These are phyloP conservation scores for Geotrichum siamense DNA, from an alignment of 1,139 yeast species.

Conservation along the genomic window DNA sequence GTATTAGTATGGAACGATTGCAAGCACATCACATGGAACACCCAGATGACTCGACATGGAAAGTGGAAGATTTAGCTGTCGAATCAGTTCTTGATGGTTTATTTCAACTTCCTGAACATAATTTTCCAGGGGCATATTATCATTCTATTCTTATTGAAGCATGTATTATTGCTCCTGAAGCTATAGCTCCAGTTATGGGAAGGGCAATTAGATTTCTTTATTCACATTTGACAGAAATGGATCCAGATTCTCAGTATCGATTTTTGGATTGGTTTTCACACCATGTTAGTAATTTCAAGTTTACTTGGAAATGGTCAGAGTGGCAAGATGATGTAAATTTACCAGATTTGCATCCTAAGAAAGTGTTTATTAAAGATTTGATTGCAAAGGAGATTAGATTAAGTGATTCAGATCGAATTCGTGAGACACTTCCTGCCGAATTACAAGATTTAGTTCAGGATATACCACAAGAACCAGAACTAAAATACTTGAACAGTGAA, in stretches of 20 bases:
- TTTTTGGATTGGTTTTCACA: slow-evolving; percentile 89
- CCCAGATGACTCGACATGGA: slow-evolving; percentile 54
- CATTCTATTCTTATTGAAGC: slow-evolving; percentile 84
- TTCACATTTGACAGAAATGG: slow-evolving; percentile 57
- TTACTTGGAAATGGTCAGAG: slow-evolving; percentile 98
- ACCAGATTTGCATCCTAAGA: slow-evolving; percentile 57
- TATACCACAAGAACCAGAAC: slow-evolving; percentile 43
- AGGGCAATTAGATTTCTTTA: slow-evolving; percentile 85
- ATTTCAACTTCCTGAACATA: slow-evolving; percentile 55
- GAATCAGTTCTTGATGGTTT: slow-evolving; percentile 76
- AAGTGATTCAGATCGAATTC: slow-evolving; percentile 61
- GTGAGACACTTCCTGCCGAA: slow-evolving; percentile 69
- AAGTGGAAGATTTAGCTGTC: slow-evolving; percentile 82
- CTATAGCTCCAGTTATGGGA: slow-evolving; percentile 93
- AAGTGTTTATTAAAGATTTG: slow-evolving; percentile 66
- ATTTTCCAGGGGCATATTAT: slow-evolving; percentile 43
- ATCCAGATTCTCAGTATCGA: slow-evolving; percentile 65
- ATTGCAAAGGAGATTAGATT: slow-evolving; percentile 79
- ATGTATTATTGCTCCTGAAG: slow-evolving; percentile 77
- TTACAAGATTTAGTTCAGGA: slow-evolving; percentile 51
- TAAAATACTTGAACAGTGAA: slow-evolving; percentile 35
- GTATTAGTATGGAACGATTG: slow-evolving; percentile 71
- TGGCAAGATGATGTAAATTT: slow-evolving; percentile 45
- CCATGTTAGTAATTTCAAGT: slow-evolving; percentile 88
- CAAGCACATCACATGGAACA: slow-evolving; percentile 37